Conservation (phyloP, 2,329 filamentous ascomycete species). For the Pyrenochaeta sp. region DNA sequence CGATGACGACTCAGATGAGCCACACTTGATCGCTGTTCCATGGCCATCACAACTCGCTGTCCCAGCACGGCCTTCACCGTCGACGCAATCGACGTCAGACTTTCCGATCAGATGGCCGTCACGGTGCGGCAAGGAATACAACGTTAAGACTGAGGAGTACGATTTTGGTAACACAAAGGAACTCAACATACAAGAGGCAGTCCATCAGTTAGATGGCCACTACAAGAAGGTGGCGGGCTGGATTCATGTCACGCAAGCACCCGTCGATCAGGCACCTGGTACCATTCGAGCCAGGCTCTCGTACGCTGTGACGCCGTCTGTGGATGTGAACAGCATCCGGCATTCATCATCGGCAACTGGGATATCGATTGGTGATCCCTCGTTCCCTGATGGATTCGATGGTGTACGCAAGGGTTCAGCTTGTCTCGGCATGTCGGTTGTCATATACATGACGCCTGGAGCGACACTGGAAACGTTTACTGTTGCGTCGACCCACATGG, state of each 20-base stretch:
- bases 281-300: constrained; percentile 48
- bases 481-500: constrained; percentile 47
- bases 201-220: constrained; percentile 41
- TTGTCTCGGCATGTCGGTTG: constrained; percentile 50
- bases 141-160: constrained; percentile 40
- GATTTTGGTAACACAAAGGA: constrained; percentile 33
- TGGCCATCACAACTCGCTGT: constrained; percentile 24
- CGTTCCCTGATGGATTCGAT: constrained; percentile 33
- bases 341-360: constrained; percentile 31
- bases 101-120: constrained; percentile 49
- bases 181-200: constrained; percentile 38
- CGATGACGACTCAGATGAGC: constrained; percentile 20
- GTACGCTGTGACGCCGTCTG: constrained; percentile 48
- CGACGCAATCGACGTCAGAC: constrained; percentile 21
- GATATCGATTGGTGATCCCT: constrained; percentile 38
- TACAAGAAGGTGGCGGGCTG: constrained; percentile 50
- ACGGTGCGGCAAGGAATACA: constrained; percentile 46
- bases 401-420: constrained; percentile 32
- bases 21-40: constrained; percentile 17
- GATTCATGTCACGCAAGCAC: constrained; percentile 48
- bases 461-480: constrained; percentile 44
- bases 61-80: constrained; percentile 19
- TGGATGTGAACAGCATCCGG: constrained; percentile 41
- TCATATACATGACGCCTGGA: constrained; percentile 47
- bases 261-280: constrained; percentile 41